These are phyloP conservation scores for Phellopilus nigrolimitatus DNA, from an alignment of 1,284 basidiomycete species.

Conservation along the genomic window DNA sequence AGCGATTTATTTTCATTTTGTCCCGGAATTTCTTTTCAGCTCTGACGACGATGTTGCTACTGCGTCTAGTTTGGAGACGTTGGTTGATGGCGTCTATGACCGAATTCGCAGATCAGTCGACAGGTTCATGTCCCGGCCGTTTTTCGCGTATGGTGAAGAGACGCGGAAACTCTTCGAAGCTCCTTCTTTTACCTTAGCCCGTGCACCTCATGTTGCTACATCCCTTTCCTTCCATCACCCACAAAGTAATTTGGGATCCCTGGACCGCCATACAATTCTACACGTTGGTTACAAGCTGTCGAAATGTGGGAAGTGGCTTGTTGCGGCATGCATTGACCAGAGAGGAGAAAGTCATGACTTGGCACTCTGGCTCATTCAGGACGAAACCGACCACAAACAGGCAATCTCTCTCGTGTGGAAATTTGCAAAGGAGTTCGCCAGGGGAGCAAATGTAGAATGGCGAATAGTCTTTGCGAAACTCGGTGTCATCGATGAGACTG, in stretches of 20 bases:
- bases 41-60: conserved; percentile 38
- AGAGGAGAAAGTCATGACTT: conserved; percentile 68
- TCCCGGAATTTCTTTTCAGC: conserved; percentile 58
- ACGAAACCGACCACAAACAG: conserved; percentile 37
- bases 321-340: conserved; percentile 72
- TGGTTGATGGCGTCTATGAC: conserved; percentile 65
- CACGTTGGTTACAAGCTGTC: conserved; percentile 72
- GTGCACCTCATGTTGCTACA: conserved; percentile 40
- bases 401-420: conserved; percentile 58
- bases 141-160: conserved; percentile 39
- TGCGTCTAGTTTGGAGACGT: conserved; percentile 33
- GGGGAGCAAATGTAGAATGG: conserved; percentile 72
- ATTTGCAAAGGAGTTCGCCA: conserved; percentile 55
- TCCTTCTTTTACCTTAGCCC: conserved; percentile 59
- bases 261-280: conserved; percentile 64
- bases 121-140: conserved; percentile 50
- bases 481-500: conserved; percentile 50
- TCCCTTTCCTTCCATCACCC: conserved; percentile 41
- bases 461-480: conserved; percentile 64
- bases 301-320: conserved; percentile 64
- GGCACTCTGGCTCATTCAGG: conserved; percentile 57
- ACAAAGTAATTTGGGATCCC: conserved; percentile 53
- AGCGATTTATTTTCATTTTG: conserved; percentile 57
- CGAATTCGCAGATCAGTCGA: conserved; percentile 58
- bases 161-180: conserved; percentile 51